phyloP scores from a whole-genome alignment of 106 monocot genomes.

The Cymbidium sinense region DNA sequence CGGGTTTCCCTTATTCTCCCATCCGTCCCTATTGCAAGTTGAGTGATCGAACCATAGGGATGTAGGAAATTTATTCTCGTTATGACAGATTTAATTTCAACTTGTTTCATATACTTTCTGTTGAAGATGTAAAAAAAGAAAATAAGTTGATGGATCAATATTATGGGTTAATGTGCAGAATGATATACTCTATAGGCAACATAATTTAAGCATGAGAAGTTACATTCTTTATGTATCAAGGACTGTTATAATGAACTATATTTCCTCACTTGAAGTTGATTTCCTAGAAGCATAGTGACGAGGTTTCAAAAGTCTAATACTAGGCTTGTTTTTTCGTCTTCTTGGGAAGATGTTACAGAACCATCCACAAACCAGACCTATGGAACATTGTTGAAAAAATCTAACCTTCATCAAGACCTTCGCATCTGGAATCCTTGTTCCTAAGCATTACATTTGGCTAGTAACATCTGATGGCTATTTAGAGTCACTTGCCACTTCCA shows the following conservation, averaged over 20 bases:
- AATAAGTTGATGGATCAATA: too few relatives aligned
- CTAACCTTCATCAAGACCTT: conserved; percentile 78
- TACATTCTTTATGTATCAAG: conserved; percentile 40
- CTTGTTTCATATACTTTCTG: too few relatives aligned
- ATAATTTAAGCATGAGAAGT: conserved; percentile 40
- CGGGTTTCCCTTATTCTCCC: too few relatives aligned
- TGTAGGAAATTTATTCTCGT: too few relatives aligned
- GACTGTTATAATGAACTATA: conserved; percentile 29
- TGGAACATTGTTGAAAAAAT: too few relatives aligned
- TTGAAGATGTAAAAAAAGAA: too few relatives aligned
- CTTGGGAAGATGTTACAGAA: conserved; percentile 27
- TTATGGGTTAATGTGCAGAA: conserved; percentile 35
- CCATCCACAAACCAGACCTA: too few relatives aligned
- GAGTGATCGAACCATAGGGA: too few relatives aligned
- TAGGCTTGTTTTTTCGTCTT: conserved; percentile 68
- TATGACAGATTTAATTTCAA: too few relatives aligned
- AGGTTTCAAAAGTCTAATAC: too few relatives aligned
- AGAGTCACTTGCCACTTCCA: conserved; percentile 27
- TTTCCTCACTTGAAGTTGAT: conserved; percentile 73
- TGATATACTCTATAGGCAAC: conserved; percentile 48
- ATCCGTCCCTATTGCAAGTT: too few relatives aligned
- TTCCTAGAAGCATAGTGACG: conserved; percentile 54
- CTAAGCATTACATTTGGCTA: conserved; percentile 84
- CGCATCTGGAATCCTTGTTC: conserved; percentile 80
- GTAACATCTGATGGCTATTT: conserved; percentile 50